These are phyloP conservation scores for Haplosporangium gracile DNA, from an alignment of 192 early-diverging fungal genomes.

Conservation along the genomic window DNA sequence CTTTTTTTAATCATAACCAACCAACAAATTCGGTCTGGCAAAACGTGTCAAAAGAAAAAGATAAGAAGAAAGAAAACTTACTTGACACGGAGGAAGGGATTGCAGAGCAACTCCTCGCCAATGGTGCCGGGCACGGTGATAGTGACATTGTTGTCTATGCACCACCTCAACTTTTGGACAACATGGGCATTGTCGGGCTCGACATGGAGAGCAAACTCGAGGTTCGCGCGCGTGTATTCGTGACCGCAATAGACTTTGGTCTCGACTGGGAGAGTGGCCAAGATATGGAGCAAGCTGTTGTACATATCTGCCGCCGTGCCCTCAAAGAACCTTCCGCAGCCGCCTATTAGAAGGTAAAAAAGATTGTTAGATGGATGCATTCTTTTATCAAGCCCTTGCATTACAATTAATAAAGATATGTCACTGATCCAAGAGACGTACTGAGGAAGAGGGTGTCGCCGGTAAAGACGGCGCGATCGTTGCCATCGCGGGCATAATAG, in stretches of 20 bases:
- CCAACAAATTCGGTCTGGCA: background rate
- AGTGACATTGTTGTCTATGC: conserved; percentile 33
- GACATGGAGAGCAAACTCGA: conserved; percentile 82
- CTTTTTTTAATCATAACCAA: background rate
- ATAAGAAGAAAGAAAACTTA: conserved; percentile 31
- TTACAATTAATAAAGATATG: background rate
- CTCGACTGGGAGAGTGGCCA: conserved; percentile 68
- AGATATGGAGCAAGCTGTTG: conserved; percentile 65
- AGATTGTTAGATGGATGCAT: background rate
- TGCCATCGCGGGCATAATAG: conserved; percentile 82
- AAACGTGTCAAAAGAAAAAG: background rate
- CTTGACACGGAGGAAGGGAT: conserved; percentile 90
- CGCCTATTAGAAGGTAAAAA: conserved; percentile 44
- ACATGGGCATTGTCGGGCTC: conserved; percentile 78
- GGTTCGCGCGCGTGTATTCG: conserved; percentile 67
- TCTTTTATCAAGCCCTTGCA: background rate
- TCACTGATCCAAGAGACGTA: conserved; percentile 11
- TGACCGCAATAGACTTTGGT: conserved; percentile 75
- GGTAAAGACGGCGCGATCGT: conserved; percentile 60
- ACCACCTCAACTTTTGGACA: conserved; percentile 43
- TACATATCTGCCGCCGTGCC: conserved; percentile 73
- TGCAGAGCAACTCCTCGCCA: conserved; percentile 85
- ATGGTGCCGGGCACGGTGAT: conserved; percentile 88
- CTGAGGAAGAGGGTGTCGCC: conserved; percentile 67
- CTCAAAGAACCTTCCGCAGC: conserved; percentile 70